These are phyloP conservation scores for Penicillium polonicum DNA, from an alignment of 2,329 filamentous ascomycete genomes.

Conservation along the genomic window DNA sequence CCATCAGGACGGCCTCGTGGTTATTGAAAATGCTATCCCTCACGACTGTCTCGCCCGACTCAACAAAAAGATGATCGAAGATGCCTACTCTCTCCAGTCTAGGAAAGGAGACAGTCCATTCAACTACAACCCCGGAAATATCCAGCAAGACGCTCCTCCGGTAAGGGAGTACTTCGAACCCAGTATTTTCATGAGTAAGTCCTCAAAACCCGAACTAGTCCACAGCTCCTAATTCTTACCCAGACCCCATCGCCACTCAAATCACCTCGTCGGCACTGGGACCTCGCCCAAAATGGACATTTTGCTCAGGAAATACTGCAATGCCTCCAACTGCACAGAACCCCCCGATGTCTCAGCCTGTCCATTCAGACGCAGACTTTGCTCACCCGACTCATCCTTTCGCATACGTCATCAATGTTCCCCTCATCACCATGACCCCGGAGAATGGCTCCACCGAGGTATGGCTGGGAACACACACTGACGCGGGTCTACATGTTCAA, in stretches of 20 bases:
- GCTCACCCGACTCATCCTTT: slow-evolving; percentile 56
- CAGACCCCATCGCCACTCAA: slow-evolving; percentile 49
- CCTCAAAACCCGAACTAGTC: neutral
- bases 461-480: slow-evolving; percentile 58
- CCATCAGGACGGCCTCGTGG: slow-evolving; percentile 56
- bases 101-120: slow-evolving; percentile 57
- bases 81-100: slow-evolving; percentile 54
- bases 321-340: slow-evolving; percentile 50
- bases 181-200: slow-evolving; percentile 56
- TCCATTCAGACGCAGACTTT: slow-evolving; percentile 62
- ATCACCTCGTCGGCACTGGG: slow-evolving; percentile 52
- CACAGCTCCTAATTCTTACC: slow-evolving; percentile 26
- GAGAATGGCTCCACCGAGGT: slow-evolving; percentile 59
- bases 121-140: slow-evolving; percentile 60
- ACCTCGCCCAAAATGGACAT: slow-evolving; percentile 56
- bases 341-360: slow-evolving; percentile 43
- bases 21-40: slow-evolving; percentile 54
- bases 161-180: slow-evolving; percentile 50
- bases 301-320: slow-evolving; percentile 53
- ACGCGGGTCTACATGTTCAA: slow-evolving; percentile 41
- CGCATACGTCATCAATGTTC: slow-evolving; percentile 56
- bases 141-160: slow-evolving; percentile 60
- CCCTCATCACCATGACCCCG: slow-evolving; percentile 51
- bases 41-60: slow-evolving; percentile 54
- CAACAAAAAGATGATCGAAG: slow-evolving; percentile 60